These are phyloP conservation scores for Mercurialis annua DNA, from an alignment of 345 rosid genomes.

Conservation along the genomic window DNA sequence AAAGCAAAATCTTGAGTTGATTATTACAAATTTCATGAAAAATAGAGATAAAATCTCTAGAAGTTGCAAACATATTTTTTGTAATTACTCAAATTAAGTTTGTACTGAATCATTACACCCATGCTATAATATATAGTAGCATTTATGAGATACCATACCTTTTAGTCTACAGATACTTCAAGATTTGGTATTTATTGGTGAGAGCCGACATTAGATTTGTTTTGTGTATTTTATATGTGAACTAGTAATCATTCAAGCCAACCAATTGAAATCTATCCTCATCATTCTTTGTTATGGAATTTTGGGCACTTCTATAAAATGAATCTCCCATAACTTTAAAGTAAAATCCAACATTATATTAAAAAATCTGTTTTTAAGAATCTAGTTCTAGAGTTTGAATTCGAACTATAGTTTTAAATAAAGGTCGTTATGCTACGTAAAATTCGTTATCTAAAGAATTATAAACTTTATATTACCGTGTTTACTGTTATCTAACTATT, in stretches of 20 bases:
- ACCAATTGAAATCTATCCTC: slow-evolving; percentile 4
- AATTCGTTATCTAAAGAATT: no score
- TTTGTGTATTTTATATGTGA: neutral
- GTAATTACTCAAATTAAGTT: neutral
- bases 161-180: neutral
- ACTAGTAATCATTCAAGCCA: slow-evolving; percentile 25
- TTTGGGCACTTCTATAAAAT: slow-evolving; percentile 13
- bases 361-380: no score
- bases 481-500: no score
- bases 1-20: no score
- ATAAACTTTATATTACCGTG: no score
- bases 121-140: neutral
- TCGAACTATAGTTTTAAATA: no score
- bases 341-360: no score
- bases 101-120: slow-evolving; percentile 1
- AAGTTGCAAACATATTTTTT: no score
- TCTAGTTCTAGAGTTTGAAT: no score
- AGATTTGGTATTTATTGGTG: neutral
- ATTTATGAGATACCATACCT: slow-evolving; percentile 7
- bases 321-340: neutral
- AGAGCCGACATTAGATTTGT: slow-evolving; percentile 7
- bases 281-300: slow-evolving; percentile 14
- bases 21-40: no score
- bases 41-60: no score
- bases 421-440: no score